Evolutionary conservation across 2,329 filamentous ascomycete species (phyloP).

Genomic region (Penicillium sp.): DNA sequence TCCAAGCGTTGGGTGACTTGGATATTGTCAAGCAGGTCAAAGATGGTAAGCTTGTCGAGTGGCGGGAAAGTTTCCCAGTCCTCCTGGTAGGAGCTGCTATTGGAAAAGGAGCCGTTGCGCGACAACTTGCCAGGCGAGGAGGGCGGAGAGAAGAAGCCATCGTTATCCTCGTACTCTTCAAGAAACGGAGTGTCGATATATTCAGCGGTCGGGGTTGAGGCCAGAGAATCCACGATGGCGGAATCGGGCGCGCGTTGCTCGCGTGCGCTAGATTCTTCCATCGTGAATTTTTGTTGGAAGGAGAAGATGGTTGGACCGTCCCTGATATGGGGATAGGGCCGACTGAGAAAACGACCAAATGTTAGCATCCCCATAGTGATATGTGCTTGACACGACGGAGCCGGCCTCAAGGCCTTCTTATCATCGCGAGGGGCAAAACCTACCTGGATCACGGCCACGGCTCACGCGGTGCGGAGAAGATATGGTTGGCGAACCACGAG

Average conservation of each 20-base stretch:
- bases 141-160: conserved; percentile 29
- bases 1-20: conserved; percentile 85
- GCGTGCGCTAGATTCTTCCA: conserved; percentile 25
- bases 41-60: conserved; percentile 79
- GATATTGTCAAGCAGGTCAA: conserved; percentile 90
- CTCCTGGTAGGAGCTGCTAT: conserved; percentile 76
- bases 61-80: conserved; percentile 84
- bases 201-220: conserved; percentile 22
- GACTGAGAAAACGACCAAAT: conserved; percentile 34
- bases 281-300: conserved; percentile 36
- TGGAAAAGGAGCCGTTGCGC: conserved; percentile 74
- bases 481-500: no score
- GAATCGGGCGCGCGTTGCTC: conserved; percentile 22
- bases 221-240: conserved; percentile 20
- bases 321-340: conserved; percentile 30
- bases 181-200: conserved; percentile 27
- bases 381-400: background rate
- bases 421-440: no score
- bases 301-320: conserved; percentile 35
- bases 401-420: no score
- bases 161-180: conserved; percentile 25
- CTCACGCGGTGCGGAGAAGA: no score
- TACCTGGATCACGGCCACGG: no score
- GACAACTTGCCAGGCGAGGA: conserved; percentile 50
- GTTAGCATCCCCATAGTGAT: conserved; percentile 36